Evolutionary conservation across 2,329 filamentous ascomycete genomes (phyloP), one percentile per base, ranked within the genome.

Genomic region (Grosmannia serpens): DNA sequence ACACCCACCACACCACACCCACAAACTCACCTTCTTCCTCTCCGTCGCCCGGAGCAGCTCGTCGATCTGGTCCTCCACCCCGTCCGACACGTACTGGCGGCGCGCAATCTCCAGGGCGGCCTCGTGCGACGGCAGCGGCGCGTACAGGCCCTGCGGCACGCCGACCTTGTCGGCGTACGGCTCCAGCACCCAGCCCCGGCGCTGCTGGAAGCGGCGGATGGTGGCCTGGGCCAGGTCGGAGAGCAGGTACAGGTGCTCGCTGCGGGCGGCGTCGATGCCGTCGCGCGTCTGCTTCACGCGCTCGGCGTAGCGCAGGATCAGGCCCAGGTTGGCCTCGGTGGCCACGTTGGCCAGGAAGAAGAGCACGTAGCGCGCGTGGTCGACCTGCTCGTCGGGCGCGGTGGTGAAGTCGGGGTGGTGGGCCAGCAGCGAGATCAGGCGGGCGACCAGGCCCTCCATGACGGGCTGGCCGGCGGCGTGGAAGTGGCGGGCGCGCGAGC

Each of bases 291-390:
- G 88, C 76, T 99, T 99, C 58, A 96, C 86, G 11, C 91, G 85
- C 71, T 97, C 91, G 15, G 91, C 91, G 62, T 96, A 88, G 70
- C 94, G 90, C 75, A 88, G 94, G 47, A 99, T 91, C 61, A 96
- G 76, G 0, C 88, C 87, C 20, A 97, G 78, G 65, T 96, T 99
- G 51, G 89, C 83, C 69, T 95, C 88, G 0, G 85, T 92, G 11
- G 89, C 89, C 22, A 96, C 85, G 44, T 86, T 84, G 62, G 81
- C 85, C 53, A 97, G 77, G 68, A 95, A 99, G 73, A 92, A 96
- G 49, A 96, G 71, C 59, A 99, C 85, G 70, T 97, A 99, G 65
- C 85, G 85, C 7, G 89, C 85, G 70, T 95, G 91, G 67, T 96
- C 89, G 51, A 85, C 77, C 54, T 96, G 74, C 53, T 91, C 86